Percentiles rank a stretch among this genome's conserved stretches.
Evolutionary conservation across 192 early-diverging fungal genomes (phyloP).

Genomic region (Gamsiella multidivaricata): DNA sequence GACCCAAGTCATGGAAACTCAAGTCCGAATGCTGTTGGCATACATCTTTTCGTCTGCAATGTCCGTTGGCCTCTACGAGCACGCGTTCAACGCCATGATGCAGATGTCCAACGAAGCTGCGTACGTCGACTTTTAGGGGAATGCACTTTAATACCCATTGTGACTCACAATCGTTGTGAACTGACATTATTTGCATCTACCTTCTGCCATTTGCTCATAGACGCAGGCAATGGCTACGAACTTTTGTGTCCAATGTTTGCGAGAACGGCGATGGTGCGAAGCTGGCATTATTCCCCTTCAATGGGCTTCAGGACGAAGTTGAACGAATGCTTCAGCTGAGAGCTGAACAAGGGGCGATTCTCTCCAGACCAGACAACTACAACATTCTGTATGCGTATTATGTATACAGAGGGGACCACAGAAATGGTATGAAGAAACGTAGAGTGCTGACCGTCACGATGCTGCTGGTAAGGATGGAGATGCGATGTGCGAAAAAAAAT

Average conservation of each 20-base stretch:
- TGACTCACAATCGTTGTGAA: background rate
- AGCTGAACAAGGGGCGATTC: conserved; percentile 18
- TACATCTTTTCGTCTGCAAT: conserved; percentile 20
- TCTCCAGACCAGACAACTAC: conserved; percentile 28
- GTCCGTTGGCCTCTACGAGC: conserved; percentile 26
- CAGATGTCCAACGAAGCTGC: conserved; percentile 9
- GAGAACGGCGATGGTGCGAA: conserved; percentile 36
- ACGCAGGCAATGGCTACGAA: conserved; percentile 15
- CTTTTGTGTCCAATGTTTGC: conserved; percentile 23
- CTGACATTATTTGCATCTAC: background rate
- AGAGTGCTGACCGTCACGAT: background rate
- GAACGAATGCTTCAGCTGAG: conserved; percentile 20
- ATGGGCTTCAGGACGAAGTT: conserved; percentile 33
- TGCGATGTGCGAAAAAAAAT: no score
- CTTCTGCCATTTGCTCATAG: background rate
- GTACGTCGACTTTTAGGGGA: no score
- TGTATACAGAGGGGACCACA: conserved; percentile 32
- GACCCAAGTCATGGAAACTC: conserved; percentile 14
- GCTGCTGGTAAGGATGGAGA: no score
- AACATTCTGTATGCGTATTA: conserved; percentile 26
- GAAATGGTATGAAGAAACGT: conserved; percentile 25
- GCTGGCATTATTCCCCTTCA: conserved; percentile 35
- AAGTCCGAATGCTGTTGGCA: background rate
- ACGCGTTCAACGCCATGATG: conserved; percentile 46
- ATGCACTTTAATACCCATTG: background rate